Evolutionary conservation across 208 protist species (phyloP), one percentile per base, ranked within the genome.

Genomic region (Endotrypanum monterogeii): DNA sequence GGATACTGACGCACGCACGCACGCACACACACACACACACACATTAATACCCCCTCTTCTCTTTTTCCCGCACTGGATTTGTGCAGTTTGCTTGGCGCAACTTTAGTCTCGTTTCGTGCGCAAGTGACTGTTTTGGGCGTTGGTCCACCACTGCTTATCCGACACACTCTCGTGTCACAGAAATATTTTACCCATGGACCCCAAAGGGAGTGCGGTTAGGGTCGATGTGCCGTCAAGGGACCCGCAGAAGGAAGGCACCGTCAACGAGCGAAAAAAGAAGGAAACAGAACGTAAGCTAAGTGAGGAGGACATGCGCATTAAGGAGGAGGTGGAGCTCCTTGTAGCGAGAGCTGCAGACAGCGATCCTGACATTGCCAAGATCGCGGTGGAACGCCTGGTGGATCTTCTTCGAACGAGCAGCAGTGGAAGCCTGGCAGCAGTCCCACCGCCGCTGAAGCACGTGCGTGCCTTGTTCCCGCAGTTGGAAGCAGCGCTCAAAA

Each of bases 391-490:
- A 48, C 87, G 91, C 54, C 83, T 99, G 28, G 89, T 90, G 28
- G 93, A 90, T 20, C 87, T 99, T 74, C 97, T 99, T 60, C 92
- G 92, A 56, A 95, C 92, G n/a, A 87, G 94, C 58, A 99, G 98
- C 52, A 93, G 94, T 16, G 94, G 94, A 5, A 99, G 98, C 54
- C 99, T 99, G 83, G 99, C 99, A 0, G 99, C 98, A 6, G 98
- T 99, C 44, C 99, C 99, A 46, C 99, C 99, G 83, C 99, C 99
- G 32, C 92, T 99, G 76, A 99, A 99, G 86, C 99, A 99, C 80
- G 85, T 99, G 11, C 92, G 98, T 18, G 76, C 90, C 9, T 96
- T 99, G 76, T 99, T 98, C 79, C 80, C 86, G 6, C 78, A 91
- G 12, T 80, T 99, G n/a, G 96, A 98, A 55, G 87, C 85, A 57